Evolutionary conservation across 1,284 basidiomycete genomes (phyloP), one percentile per base, ranked within the genome.

Genomic region (Apiotrichum gamsii): DNA sequence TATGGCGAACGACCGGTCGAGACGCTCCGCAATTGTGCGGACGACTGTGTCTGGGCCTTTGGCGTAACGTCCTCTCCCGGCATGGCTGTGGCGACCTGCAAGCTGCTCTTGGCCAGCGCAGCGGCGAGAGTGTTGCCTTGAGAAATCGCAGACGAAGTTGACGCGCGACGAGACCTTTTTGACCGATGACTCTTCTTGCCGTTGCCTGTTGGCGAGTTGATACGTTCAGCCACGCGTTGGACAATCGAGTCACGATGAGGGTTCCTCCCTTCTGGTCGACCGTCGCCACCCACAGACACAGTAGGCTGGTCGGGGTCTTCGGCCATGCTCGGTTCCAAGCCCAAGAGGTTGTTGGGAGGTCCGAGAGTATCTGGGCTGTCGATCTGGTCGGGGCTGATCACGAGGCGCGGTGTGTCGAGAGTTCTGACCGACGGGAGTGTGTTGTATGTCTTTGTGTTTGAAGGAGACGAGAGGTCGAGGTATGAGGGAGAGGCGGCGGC

Each of bases 71-170:
- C 40, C 13, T 46, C 43, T 5, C 47, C 38, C n/a, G 13, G 30
- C n/a, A 31, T 25, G 18, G 39, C 11, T 21, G 30, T 41, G 47
- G 56, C 51, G 18, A 67, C 52, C 25, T 60, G 57, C 18, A 66
- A 32, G 0, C 64, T 61, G 33, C 61, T 51, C 41, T 62, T 66
- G 1, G 65, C 67, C 24, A 70, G 38, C 1, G 65, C 64, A 1
- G 64, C 61, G 2, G 63, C 63, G 11, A 68, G 64, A 11, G 51
- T 51, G 35, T 52, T 42, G 8, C 52, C 46, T 20, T 51, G 57
- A 2, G 60, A 61, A 14, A 43, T 46, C 15, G 52, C 54, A 13
- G 64, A 62, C 14, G 39, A 54, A 15, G 57, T 58, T 8, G 56
- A 59, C 3, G 50, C 37, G n/a, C 61, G 48, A 11, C 59, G 45